Conservation (phyloP, 2,329 filamentous ascomycete species). For the Diaporthe ilicicola region DNA sequence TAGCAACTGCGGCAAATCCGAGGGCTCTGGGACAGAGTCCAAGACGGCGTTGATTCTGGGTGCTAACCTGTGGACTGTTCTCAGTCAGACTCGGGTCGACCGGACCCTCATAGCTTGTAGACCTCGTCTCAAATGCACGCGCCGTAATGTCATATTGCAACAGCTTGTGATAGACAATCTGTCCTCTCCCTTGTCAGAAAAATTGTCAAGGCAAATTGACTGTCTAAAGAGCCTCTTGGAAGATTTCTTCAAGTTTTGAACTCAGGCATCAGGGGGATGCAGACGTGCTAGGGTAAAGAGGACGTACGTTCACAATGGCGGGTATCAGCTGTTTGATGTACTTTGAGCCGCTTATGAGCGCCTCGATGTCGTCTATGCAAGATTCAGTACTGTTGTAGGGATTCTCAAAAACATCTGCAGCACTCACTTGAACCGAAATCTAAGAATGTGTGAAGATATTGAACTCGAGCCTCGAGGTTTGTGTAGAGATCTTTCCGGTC, state of each 20-base stretch:
- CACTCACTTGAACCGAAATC: slow-evolving; percentile 75
- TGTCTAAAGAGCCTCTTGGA: no score
- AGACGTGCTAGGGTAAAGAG: no score
- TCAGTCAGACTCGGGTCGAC: slow-evolving; percentile 71
- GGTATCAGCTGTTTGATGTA: slow-evolving; percentile 86
- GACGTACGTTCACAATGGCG: slow-evolving; percentile 76
- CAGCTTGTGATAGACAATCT: slow-evolving; percentile 77
- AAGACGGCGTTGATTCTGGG: no score
- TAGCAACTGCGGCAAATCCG: neutral
- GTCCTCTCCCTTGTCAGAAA: neutral
- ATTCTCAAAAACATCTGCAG: neutral
- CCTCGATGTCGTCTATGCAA: slow-evolving; percentile 72
- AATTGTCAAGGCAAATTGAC: neutral
- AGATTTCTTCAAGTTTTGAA: no score
- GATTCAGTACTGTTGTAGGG: neutral
- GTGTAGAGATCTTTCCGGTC: slow-evolving; percentile 77
- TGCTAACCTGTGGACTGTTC: slow-evolving; percentile 67
- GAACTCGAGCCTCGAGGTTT: slow-evolving; percentile 72
- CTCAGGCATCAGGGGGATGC: neutral
- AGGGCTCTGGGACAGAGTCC: no score
- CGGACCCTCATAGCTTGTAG: slow-evolving; percentile 72
- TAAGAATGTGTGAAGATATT: slow-evolving; percentile 78
- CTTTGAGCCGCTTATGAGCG: slow-evolving; percentile 73
- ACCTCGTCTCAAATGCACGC: slow-evolving; percentile 73
- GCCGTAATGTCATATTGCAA: slow-evolving; percentile 85